A percentile compares a stretch with the other conserved stretches of the same genome.
Conservation (phyloP, 1,139 yeast genomes). For the Lipomyces yarrowii region DNA sequence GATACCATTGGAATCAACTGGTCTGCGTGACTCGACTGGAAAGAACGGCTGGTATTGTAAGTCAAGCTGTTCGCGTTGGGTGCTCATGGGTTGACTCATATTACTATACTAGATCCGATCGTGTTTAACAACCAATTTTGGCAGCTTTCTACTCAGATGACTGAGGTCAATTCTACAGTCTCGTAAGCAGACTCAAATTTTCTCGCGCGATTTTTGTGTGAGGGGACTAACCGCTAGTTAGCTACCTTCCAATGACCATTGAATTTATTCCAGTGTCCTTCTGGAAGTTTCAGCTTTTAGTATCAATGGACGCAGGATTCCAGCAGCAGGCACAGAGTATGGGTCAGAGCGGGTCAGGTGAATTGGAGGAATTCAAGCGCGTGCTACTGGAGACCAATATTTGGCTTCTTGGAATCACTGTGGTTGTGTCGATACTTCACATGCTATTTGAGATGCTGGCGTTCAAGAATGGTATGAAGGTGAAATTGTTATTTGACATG, state of each 20-base stretch:
- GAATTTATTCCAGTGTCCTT: conserved; percentile 38
- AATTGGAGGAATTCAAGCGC: conserved; percentile 45
- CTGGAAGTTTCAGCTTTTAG: conserved; percentile 43
- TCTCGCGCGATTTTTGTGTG: neutral
- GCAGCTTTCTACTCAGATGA: conserved; percentile 45
- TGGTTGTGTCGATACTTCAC: conserved; percentile 44
- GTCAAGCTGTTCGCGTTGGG: conserved; percentile 32
- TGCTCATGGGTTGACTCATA: neutral
- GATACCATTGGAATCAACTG: conserved; percentile 37
- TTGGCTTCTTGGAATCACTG: conserved; percentile 43
- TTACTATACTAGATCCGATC: conserved; percentile 37
- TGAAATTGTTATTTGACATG: neutral
- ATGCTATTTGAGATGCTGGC: conserved; percentile 47
- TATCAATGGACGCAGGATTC: conserved; percentile 40
- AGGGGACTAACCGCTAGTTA: neutral
- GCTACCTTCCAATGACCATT: conserved; percentile 39
- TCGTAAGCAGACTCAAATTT: conserved; percentile 9
- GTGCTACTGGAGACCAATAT: conserved; percentile 46
- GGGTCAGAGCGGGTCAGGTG: conserved; percentile 38
- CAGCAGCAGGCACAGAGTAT: conserved; percentile 38
- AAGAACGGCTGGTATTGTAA: conserved; percentile 38
- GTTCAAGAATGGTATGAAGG: conserved; percentile 40
- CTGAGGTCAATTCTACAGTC: conserved; percentile 40
- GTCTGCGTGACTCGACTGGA: conserved; percentile 39
- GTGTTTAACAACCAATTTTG: conserved; percentile 46